A percentile compares a stretch with the other conserved stretches of the same genome.
These are phyloP conservation scores for Blastomyces percursus DNA, from an alignment of 2,329 filamentous ascomycete species.

Conservation along the genomic window DNA sequence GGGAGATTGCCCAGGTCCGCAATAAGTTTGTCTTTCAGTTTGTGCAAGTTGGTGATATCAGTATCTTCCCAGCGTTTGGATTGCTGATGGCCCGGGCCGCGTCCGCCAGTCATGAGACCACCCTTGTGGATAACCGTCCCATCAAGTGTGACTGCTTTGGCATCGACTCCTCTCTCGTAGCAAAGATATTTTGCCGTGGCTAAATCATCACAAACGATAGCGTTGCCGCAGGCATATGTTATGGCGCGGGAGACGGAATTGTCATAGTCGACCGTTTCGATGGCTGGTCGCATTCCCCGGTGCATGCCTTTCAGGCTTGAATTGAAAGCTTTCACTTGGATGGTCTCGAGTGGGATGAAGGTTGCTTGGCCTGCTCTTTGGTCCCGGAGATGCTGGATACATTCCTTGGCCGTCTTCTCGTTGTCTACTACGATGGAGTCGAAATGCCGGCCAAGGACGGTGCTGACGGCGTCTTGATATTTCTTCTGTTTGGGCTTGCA, in stretches of 20 bases:
- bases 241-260: slow-evolving; percentile 79
- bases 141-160: slow-evolving; percentile 88
- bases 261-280: slow-evolving; percentile 94
- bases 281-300: slow-evolving; percentile 72
- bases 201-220: slow-evolving; percentile 84
- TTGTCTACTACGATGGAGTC: slow-evolving; percentile 92
- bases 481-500: slow-evolving; percentile 97
- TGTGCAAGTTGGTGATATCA: slow-evolving; percentile 75
- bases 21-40: slow-evolving; percentile 61
- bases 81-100: slow-evolving; percentile 61
- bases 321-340: slow-evolving; percentile 86
- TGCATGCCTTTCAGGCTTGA: slow-evolving; percentile 82
- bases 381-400: slow-evolving; percentile 86
- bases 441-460: slow-evolving; percentile 83
- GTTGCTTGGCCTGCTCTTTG: slow-evolving; percentile 79
- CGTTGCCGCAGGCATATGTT: slow-evolving; percentile 87
- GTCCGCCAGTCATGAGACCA: slow-evolving; percentile 91
- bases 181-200: slow-evolving; percentile 80
- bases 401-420: slow-evolving; percentile 86
- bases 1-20: slow-evolving; percentile 72
- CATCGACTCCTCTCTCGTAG: slow-evolving; percentile 71
- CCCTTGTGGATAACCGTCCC: slow-evolving; percentile 96
- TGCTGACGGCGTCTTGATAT: slow-evolving; percentile 84
- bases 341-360: slow-evolving; percentile 93
- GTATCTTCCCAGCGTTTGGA: slow-evolving; percentile 81